Evolutionary conservation across 1,139 yeast genomes (phyloP).

Genomic region (Geotrichum australiense): DNA sequence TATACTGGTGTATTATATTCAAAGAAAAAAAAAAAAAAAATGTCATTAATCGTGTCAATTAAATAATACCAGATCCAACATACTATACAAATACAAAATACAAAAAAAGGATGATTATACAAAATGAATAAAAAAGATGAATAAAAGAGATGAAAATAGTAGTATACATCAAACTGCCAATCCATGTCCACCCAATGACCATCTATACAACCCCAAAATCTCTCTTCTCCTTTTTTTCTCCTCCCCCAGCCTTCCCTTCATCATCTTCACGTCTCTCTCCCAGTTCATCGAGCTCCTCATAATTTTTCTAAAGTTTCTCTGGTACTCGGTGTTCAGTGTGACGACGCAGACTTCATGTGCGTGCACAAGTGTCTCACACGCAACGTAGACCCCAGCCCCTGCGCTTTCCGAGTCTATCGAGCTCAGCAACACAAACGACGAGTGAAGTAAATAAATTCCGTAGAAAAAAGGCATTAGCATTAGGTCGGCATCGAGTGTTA

Average conservation of each 20-base stretch:
- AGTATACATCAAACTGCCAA: slow-evolving; percentile 24
- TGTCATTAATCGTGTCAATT: neutral
- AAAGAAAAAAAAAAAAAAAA: neutral
- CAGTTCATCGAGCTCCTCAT: slow-evolving; percentile 31
- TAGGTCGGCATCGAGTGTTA: slow-evolving; percentile 29
- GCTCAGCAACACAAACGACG: slow-evolving; percentile 27
- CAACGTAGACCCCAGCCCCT: slow-evolving; percentile 31
- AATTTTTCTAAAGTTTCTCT: slow-evolving; percentile 30
- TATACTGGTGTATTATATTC: no score
- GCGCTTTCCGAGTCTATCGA: slow-evolving; percentile 29
- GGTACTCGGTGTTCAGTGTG: slow-evolving; percentile 32
- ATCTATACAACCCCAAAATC: slow-evolving; percentile 28
- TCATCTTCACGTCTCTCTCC: slow-evolving; percentile 22
- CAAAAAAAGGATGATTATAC: neutral
- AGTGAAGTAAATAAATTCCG: slow-evolving; percentile 29
- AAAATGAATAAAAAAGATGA: neutral
- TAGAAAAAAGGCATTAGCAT: slow-evolving; percentile 33
- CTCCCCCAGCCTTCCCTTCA: neutral
- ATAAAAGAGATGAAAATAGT: neutral
- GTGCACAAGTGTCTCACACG: slow-evolving; percentile 31
- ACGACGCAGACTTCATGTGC: slow-evolving; percentile 34
- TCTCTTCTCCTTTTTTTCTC: slow-evolving; percentile 24
- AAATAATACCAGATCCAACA: no score
- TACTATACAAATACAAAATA: no score
- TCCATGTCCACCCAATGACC: slow-evolving; percentile 32